Percentiles rank a stretch among this genome's conserved stretches.
Evolutionary conservation across 2,329 filamentous ascomycete species (phyloP).

Genomic region (Paecilomyces niveus): DNA sequence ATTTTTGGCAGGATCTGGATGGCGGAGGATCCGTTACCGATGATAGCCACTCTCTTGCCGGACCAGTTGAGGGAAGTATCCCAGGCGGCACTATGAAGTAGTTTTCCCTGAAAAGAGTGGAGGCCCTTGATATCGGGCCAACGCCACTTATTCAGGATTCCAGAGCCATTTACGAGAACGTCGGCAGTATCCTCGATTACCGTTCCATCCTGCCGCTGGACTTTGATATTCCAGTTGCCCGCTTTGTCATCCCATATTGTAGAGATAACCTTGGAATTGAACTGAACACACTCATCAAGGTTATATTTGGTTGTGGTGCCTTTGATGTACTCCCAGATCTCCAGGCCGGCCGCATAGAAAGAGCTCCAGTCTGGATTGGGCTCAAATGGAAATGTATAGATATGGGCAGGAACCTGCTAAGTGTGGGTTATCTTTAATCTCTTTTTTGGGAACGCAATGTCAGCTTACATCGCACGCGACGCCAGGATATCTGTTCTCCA

Average conservation of each 20-base stretch:
- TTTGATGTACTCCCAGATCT: conserved; percentile 41
- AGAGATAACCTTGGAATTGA: conserved; percentile 30
- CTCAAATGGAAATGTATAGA: conserved; percentile 37
- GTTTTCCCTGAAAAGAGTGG: conserved; percentile 5
- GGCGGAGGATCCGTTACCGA: conserved; percentile 14
- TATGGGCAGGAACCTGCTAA: conserved; percentile 19
- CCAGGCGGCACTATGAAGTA: conserved; percentile 7
- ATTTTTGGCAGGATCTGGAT: conserved; percentile 1
- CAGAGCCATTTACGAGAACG: conserved; percentile 20
- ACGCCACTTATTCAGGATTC: conserved; percentile 17
- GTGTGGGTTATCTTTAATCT: neutral
- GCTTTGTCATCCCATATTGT: conserved; percentile 29
- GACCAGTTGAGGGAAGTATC: conserved; percentile 14
- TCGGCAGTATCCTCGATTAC: conserved; percentile 15
- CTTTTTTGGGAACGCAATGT: neutral
- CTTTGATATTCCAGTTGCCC: conserved; percentile 13
- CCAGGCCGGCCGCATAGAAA: conserved; percentile 32
- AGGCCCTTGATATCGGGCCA: conserved; percentile 12
- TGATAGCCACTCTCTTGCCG: conserved; percentile 17
- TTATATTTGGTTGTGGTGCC: conserved; percentile 31
- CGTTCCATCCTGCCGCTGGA: conserved; percentile 8
- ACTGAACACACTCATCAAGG: conserved; percentile 31
- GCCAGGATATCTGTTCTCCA: conserved; percentile 28
- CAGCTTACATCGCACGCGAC: conserved; percentile 24
- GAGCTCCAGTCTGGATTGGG: conserved; percentile 38